Conservation (phyloP, 164 flowering plant genomes). For the Hamamelis virginiana region DNA sequence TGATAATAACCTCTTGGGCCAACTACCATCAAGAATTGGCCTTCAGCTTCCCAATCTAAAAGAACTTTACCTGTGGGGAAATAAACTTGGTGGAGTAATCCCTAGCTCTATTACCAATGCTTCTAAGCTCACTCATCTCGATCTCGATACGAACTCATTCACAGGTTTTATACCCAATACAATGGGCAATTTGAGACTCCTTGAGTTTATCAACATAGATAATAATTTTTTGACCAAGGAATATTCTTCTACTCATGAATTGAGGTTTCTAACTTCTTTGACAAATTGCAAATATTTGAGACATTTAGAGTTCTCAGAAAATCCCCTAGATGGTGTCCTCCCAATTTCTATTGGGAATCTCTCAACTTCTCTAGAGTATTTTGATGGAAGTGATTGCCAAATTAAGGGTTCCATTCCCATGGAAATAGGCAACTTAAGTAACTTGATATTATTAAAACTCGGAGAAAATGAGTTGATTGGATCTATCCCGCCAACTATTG, state of each 20-base stretch:
- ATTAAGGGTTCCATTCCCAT: slow-evolving; percentile 28
- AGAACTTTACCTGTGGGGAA: slow-evolving; percentile 10
- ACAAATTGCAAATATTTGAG: slow-evolving; percentile 21
- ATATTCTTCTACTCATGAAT: slow-evolving; percentile 2
- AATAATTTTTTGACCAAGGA: slow-evolving; percentile 16
- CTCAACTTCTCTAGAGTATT: slow-evolving; percentile 19
- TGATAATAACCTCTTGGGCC: slow-evolving; percentile 20
- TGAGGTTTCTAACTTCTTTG: slow-evolving; percentile 25
- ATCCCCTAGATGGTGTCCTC: slow-evolving; percentile 24
- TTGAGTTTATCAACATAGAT: slow-evolving; percentile 9
- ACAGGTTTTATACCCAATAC: slow-evolving; percentile 26
- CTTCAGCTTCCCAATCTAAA: slow-evolving; percentile 19
- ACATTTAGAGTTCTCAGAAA: slow-evolving; percentile 8
- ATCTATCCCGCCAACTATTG: slow-evolving; percentile 22
- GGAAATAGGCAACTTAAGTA: slow-evolving; percentile 33
- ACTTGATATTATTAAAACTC: slow-evolving; percentile 10
- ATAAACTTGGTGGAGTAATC: slow-evolving; percentile 24
- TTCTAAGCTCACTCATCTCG: slow-evolving; percentile 18
- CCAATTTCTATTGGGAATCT: slow-evolving; percentile 38
- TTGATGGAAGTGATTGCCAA: slow-evolving; percentile 3
- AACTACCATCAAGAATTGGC: slow-evolving; percentile 21
- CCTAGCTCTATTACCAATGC: slow-evolving; percentile 30
- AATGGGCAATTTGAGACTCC: slow-evolving; percentile 24
- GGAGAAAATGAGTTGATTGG: slow-evolving; percentile 22
- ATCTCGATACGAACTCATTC: slow-evolving; percentile 19